Evolutionary conservation across 176 grass and related monocot species (phyloP).

Genomic region (Cocos nucifera): DNA sequence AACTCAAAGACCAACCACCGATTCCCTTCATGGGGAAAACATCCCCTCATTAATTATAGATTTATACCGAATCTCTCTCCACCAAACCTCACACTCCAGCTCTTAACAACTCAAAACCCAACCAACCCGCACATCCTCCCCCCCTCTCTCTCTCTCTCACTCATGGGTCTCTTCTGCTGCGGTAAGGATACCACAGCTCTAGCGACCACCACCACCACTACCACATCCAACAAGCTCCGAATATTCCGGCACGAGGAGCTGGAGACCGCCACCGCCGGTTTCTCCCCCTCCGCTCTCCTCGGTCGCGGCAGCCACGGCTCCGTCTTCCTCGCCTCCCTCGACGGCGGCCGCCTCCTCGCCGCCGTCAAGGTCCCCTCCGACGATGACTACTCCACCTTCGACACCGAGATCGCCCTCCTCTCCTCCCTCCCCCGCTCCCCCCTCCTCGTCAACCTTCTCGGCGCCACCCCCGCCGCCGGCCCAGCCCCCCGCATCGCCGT

Average conservation of each 20-base stretch:
- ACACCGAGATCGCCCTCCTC: slow-evolving; percentile 14
- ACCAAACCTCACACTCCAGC: no score
- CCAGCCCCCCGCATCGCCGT: slow-evolving; percentile 4
- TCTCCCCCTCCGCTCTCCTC: slow-evolving; percentile 12
- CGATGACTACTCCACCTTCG: background rate
- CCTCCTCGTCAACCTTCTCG: slow-evolving; percentile 18
- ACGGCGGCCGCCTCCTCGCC: slow-evolving; percentile 4
- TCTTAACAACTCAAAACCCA: no score
- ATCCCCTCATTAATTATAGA: no score
- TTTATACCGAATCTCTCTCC: no score
- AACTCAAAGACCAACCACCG: no score
- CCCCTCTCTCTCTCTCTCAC: no score
- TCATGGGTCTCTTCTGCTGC: no score
- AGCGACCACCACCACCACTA: no score
- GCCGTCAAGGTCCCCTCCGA: slow-evolving; percentile 13
- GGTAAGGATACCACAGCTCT: no score
- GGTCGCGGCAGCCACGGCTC: slow-evolving; percentile 21
- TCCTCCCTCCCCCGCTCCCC: slow-evolving; percentile 14
- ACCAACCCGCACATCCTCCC: no score
- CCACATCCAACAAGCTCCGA: background rate
- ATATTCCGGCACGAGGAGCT: slow-evolving; percentile 14
- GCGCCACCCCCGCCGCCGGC: slow-evolving; percentile 5
- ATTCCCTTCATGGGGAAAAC: no score
- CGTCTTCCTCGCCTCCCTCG: slow-evolving; percentile 14
- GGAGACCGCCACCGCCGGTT: slow-evolving; percentile 14